A percentile compares a stretch with the other conserved stretches of the same genome.
phyloP scores from a whole-genome alignment of 495 filamentous ascomycete genomes.

The Halenospora varia region DNA sequence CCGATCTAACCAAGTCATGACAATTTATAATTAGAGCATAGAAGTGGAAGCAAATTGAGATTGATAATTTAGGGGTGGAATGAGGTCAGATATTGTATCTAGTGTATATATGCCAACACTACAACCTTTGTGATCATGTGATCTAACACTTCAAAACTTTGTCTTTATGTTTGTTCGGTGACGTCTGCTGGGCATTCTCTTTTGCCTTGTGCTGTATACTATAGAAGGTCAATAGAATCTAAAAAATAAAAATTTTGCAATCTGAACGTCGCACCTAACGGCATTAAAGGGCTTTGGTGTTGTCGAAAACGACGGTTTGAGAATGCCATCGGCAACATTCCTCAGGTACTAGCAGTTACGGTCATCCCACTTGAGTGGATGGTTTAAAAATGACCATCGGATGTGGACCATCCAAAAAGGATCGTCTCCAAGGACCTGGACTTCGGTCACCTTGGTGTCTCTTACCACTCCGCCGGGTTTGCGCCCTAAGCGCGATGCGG shows the following conservation, averaged over 20 bases:
- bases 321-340: not conserved
- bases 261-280: not conserved
- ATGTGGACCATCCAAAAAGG: not conserved
- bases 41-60: slow-evolving; percentile 1
- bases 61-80: not conserved
- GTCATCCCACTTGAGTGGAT: not conserved
- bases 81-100: not conserved
- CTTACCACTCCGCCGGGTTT: not conserved
- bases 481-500: not conserved
- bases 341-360: not conserved
- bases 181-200: not conserved
- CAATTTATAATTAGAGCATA: not conserved
- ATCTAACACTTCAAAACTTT: no score
- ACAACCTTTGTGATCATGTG: no score
- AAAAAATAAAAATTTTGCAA: slow-evolving; percentile 51
- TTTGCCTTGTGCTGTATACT: not conserved
- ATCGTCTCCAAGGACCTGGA: not conserved
- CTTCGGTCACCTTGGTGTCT: not conserved
- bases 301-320: slow-evolving; percentile 4
- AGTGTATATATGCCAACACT: no score
- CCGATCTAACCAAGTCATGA: slow-evolving; percentile 4
- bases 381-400: no score
- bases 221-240: slow-evolving; percentile 18
- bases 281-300: not conserved
- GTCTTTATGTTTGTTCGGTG: not conserved